Evolutionary conservation across 805 yeast genomes (phyloP), one percentile per base, ranked within the genome.

Genomic region (Ogataea neopini): DNA sequence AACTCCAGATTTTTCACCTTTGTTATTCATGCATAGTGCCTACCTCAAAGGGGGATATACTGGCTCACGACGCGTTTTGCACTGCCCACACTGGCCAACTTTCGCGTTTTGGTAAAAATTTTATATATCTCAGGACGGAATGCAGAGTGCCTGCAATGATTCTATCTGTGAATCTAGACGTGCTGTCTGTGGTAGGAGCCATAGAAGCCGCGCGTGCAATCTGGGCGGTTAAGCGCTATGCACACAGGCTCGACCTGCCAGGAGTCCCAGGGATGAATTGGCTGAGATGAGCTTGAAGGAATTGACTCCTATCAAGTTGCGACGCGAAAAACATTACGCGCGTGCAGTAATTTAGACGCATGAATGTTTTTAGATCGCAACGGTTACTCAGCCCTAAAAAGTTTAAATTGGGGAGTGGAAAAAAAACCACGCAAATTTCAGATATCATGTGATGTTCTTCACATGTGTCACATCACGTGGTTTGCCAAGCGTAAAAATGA

Each of bases 1-100:
- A 10, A 33, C 36, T 40, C 44, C 30, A n/a, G 39, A 25, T 42
- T 23, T 22, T 34, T 25, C 40, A 14, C 20, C 11, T 25, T 15
- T 32, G 34, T 15, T 18, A 14, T 2, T 18, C 15, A 42, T 42
- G 45, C 45, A 42, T 20, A 37, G 42, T 47, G 37, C 47, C 47
- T 34, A 28, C 34, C 29, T 14, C 17, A 29, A 43, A 42, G 43
- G 44, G 41, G 50, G 42, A 42, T 13, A 8, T 13, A 11, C 30
- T 11, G 10, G n/a, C 10, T 28, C 30, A 28, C 10, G 19, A 26
- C 40, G 33, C 40, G 39, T 42, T 15, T 33, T 22, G 17, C 32
- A 17, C 30, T 8, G 33, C 29, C 34, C 8, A 13, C 33, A 17
- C 19, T 32, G 39, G 30, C 29, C 23, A 23, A 11, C 34, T 42